Evolutionary conservation across 1,284 basidiomycete genomes (phyloP), one percentile per base, ranked within the genome.

Genomic region (Cryptococcus sp.): DNA sequence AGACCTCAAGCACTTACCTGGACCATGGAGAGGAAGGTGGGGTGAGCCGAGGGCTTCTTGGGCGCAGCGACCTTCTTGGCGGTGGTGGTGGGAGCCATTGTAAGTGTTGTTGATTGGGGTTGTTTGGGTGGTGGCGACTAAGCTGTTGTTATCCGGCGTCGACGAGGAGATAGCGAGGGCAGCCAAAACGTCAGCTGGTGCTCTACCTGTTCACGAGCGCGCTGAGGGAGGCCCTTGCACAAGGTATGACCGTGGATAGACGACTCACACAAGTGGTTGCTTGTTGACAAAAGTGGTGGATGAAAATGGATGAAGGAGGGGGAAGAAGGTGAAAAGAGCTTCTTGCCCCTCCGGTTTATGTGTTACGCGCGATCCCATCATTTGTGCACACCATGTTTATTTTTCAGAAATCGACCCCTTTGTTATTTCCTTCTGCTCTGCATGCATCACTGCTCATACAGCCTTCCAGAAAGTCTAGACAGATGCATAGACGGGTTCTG

Each of bases 21-120:
- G 72, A 80, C 74, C 79, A 80, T 80, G 49, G 71, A 65, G 50
- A 78, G 70, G 73, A 78, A 80, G 42, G 77, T 73, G 48, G 78
- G 78, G 76, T 80, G 79, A n/a, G 72, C 38, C 27, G 74, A 42
- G 25, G 71, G 38, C 70, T 72, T 73, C 63, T 70, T 68, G 56
- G 66, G 51, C 42, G 71, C 60, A 19, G 77, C 54, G 55, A 73
- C 64, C 66, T 73, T 76, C 71, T 76, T 77, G 57, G 69, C 45
- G 54, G 67, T 61, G 53, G 69, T 62, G 54, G 70, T 68, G 54
- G 77, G 61, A 61, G 68, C 71, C 76, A 76, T 78, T 65, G 67
- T 73, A 47, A 56, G 20, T 52, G 56, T 56, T 62, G 51, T 40
- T 38, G 25, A 13, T 35, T 35, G 35, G 23, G 19, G 47, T 53